Base-by-base conservation (phyloP, 1,139 yeast genomes). In the Taphrina confusa region DNA sequence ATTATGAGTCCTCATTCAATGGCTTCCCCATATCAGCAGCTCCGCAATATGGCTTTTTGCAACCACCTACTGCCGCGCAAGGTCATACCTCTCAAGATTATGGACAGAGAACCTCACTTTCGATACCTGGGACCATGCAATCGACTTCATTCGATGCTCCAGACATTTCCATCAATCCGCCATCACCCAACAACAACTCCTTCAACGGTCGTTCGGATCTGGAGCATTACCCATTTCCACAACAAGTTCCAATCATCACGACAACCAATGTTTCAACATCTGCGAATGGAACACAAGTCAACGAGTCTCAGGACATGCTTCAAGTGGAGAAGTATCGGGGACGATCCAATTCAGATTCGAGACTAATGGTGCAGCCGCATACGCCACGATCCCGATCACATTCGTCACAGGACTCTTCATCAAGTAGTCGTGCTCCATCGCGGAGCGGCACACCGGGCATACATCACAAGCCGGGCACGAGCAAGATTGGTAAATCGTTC, bases 91-190 rank as follows among this genome's bases (percentile, higher is more conserved):
- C 6, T 14, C 20, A 45, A 11, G 25, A 20, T 14, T 27, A 45
- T 16, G 14, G 12, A 9, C 37, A 27, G 14, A 42, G 31, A 14
- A 11, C n/a, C 6, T 30, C 50, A 11, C 25, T 30, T 5, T 4
- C 28, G 31, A 4, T 28, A n/a, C 37, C 37, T 25, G 31, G 30
- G 20, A 5, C 39, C n/a, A 22, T 6, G n/a, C 23, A 6, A n/a
- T 23, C 20, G 14, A 22, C 18, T 31, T 16, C 12, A 20, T 34
- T 31, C 36, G 42, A 33, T 16, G 37, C 58, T 11, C 58, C 58
- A 0, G 58, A 37, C 27, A 54, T 54, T 28, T 31, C 58, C 23
- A 45, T 54, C 51, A 44, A 54, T 16, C 58, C 58, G 4, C 58
- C 58, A 20, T 40, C 58, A 9, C 58, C 58, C 12, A n/a, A 22